A percentile compares a stretch with the other conserved stretches of the same genome.
These are phyloP conservation scores for Amaranthus hypochondriacus DNA, from an alignment of 148 eudicot species.

Conservation along the genomic window DNA sequence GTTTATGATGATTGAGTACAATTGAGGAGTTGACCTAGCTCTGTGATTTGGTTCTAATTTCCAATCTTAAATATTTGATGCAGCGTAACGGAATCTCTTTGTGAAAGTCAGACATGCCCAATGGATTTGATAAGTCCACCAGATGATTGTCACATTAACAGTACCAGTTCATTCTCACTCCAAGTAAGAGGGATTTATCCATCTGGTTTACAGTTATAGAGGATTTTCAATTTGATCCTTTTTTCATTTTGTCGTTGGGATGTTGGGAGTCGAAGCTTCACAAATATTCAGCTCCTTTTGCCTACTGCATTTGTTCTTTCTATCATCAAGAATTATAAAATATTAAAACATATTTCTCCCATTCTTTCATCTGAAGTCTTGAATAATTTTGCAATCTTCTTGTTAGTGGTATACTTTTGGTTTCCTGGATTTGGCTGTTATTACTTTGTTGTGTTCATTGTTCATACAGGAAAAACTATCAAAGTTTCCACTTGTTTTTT, in stretches of 20 bases:
- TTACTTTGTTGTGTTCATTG: background rate
- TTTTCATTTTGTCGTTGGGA: background rate
- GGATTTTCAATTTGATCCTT: background rate
- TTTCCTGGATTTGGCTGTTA: background rate
- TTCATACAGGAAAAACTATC: background rate
- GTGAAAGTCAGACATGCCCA: slow-evolving; percentile 68
- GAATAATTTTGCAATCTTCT: background rate
- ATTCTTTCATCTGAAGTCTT: background rate
- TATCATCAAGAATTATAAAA: background rate
- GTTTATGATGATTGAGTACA: slow-evolving; percentile 2
- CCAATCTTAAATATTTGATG: slow-evolving; percentile 13
- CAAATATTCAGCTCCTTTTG: background rate
- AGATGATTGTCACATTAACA: slow-evolving; percentile 87
- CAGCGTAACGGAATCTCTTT: slow-evolving; percentile 63
- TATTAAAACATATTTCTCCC: background rate
- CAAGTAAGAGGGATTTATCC: slow-evolving; percentile 47
- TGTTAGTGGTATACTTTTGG: background rate
- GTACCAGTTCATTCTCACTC: slow-evolving; percentile 68
- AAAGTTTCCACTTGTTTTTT: background rate
- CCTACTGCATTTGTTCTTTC: background rate
- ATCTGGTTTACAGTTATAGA: background rate
- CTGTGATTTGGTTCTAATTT: background rate
- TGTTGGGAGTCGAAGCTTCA: background rate
- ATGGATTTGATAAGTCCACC: slow-evolving; percentile 71
- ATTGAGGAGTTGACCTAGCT: slow-evolving; percentile 9